Percentiles rank a stretch among this genome's conserved stretches.
phyloP scores from a whole-genome alignment of 108 stramenopile species.

The Cyclostephanos invisitatus region DNA sequence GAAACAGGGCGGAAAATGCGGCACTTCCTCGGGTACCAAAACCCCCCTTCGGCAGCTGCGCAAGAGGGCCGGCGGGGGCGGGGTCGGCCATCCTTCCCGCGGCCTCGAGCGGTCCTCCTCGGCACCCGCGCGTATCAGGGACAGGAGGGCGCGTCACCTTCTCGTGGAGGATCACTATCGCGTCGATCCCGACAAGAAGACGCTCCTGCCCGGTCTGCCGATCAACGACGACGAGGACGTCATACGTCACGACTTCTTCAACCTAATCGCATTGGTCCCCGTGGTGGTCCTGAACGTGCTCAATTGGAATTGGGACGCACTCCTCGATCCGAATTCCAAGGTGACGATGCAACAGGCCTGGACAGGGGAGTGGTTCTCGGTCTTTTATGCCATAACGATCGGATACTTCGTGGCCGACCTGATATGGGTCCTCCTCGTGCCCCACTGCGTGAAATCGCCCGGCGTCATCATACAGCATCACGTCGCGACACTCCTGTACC shows the following conservation, averaged over 20 bases:
- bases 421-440: conserved; percentile 67
- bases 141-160: conserved; percentile 24
- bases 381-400: conserved; percentile 61
- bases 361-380: conserved; percentile 81
- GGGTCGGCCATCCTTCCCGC: not conserved
- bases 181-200: conserved; percentile 53
- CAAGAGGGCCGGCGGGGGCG: conserved; percentile 2
- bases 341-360: conserved; percentile 64
- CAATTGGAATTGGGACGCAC: conserved; percentile 86
- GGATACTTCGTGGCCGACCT: conserved; percentile 76
- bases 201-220: conserved; percentile 76
- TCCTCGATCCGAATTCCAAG: conserved; percentile 38
- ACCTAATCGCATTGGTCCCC: conserved; percentile 79
- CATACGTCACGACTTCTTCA: conserved; percentile 88
- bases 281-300: conserved; percentile 78
- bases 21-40: not conserved
- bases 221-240: conserved; percentile 71
- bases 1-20: not conserved
- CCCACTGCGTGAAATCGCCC: conserved; percentile 72
- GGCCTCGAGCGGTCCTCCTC: conserved; percentile 23
- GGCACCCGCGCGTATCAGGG: conserved; percentile 25
- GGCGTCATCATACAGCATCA: conserved; percentile 85
- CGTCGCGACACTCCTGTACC: conserved; percentile 72
- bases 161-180: conserved; percentile 74
- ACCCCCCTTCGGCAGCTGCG: conserved; percentile 16